Evolutionary conservation across 2,329 filamentous ascomycete species (phyloP).

Genomic region (Atkinsonella texensis): DNA sequence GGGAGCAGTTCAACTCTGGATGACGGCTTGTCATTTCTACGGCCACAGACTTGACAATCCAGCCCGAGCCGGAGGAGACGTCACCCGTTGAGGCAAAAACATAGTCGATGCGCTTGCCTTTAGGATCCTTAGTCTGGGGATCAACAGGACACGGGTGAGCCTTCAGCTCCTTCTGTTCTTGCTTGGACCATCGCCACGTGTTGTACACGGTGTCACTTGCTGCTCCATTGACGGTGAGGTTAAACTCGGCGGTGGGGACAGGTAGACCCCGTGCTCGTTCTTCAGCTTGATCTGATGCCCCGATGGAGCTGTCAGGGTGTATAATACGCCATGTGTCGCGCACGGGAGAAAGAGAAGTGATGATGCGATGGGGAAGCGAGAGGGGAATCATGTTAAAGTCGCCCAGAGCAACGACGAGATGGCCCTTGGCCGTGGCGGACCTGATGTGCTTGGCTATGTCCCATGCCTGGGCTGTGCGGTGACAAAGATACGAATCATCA

Average conservation of each 20-base stretch:
- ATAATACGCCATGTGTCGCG: conserved; percentile 75
- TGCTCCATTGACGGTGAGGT: conserved; percentile 68
- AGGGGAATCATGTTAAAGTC: conserved; percentile 96
- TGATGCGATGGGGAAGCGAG: conserved; percentile 71
- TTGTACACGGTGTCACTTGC: conserved; percentile 82
- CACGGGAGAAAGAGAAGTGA: conserved; percentile 66
- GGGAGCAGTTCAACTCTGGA: conserved; percentile 66
- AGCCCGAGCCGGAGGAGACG: conserved; percentile 28
- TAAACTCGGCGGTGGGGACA: conserved; percentile 65
- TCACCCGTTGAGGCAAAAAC: conserved; percentile 63
- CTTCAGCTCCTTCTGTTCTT: conserved; percentile 53
- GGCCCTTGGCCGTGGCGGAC: conserved; percentile 65
- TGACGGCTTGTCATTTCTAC: conserved; percentile 77
- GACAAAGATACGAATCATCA: conserved; percentile 77
- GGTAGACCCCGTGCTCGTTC: conserved; percentile 55
- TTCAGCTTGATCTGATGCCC: conserved; percentile 52
- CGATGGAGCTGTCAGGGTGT: conserved; percentile 74
- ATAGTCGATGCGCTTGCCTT: conserved; percentile 86
- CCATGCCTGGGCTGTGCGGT: conserved; percentile 89
- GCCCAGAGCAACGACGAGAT: conserved; percentile 74
- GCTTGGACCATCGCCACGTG: conserved; percentile 82
- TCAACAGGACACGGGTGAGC: conserved; percentile 46
- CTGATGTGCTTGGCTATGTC: conserved; percentile 84
- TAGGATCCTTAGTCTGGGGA: conserved; percentile 54
- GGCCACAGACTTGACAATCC: conserved; percentile 57